Base-by-base conservation (phyloP, 257 asterid species). In the Linaria vulgaris region DNA sequence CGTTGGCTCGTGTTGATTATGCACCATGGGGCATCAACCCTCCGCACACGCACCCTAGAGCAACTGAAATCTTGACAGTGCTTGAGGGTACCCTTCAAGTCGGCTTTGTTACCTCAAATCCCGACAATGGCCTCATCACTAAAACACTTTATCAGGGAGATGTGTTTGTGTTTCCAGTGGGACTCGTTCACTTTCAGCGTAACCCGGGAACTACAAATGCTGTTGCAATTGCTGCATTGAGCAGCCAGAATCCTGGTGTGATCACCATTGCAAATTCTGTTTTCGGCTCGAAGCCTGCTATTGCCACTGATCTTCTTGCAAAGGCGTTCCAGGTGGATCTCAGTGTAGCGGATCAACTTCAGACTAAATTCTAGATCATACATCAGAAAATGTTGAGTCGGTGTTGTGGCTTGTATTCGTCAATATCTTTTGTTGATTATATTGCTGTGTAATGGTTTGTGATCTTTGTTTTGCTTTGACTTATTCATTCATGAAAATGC, bases 11-110 rank as follows among this genome's bases (percentile, higher is more conserved):
- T 30, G 59, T 66, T 1, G 78, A 77, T 64, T 69, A 69, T 8
- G 78, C 82, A 9, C 82, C 81, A 3, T 37, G 63, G 81, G 81
- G 81, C 19, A 60, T 72, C 67, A 76, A 72, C 69, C 78, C 81
- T 1, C 81, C 81, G 0, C 82, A 76, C 73, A 76, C 78, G 5
- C 82, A 76, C 68, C 82, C 78, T 3, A 46, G 78, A 51, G 79
- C 82, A 53, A 66, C 79, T 10, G 78, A 77, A 67, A 66, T 77
- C 71, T 43, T 77, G 59, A 73, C 72, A 0, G 82, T 77, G 3
- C n/a, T 73, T 3, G 69, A 77, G 12, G 79, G 82, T 0, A 64
- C 71, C 6, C 73, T 77, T 0, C 23, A 77, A 11, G 82, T 77
- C 0, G 82, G 81, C 0, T 72, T 76, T 5, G 43, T 76, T 3